Percentiles rank a stretch among this genome's conserved stretches.
phyloP scores from a whole-genome alignment of 108 stramenopile genomes.

The Mayamaea pseudoterrestris region DNA sequence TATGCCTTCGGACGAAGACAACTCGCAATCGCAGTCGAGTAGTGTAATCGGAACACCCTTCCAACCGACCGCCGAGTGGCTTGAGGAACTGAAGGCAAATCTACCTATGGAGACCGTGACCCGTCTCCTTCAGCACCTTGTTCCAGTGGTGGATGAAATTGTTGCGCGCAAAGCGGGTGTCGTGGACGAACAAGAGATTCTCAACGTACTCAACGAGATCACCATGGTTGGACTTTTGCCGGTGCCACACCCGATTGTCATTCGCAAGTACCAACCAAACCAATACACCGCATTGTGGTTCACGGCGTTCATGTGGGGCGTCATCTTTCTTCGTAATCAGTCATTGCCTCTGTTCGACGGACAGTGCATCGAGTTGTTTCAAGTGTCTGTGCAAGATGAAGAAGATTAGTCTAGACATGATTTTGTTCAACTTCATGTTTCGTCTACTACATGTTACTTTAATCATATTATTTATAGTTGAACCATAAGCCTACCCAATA shows the following conservation, averaged over 20 bases:
- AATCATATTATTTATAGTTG: neutral
- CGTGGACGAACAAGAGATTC: constrained; percentile 84
- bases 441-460: neutral
- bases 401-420: too few species aligned
- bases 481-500: neutral
- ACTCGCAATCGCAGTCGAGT: constrained; percentile 17
- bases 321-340: constrained; percentile 92
- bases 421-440: neutral
- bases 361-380: constrained; percentile 76
- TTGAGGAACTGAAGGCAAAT: constrained; percentile 70
- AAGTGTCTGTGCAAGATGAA: constrained; percentile 60
- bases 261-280: constrained; percentile 95
- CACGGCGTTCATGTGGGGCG: constrained; percentile 98
- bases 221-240: constrained; percentile 93
- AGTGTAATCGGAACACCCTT: constrained; percentile 31
- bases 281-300: constrained; percentile 96
- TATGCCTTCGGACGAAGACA: constrained; percentile 9
- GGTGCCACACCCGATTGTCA: constrained; percentile 96
- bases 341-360: constrained; percentile 92
- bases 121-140: constrained; percentile 82
- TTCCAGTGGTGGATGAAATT: constrained; percentile 90
- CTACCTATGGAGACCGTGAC: constrained; percentile 87
- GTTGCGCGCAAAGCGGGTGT: constrained; percentile 45
- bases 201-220: constrained; percentile 72
- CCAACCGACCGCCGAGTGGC: constrained; percentile 78